Evolutionary conservation across 2,329 filamentous ascomycete species (phyloP).

Genomic region (Ophiocordyceps camponoti-saundersi): DNA sequence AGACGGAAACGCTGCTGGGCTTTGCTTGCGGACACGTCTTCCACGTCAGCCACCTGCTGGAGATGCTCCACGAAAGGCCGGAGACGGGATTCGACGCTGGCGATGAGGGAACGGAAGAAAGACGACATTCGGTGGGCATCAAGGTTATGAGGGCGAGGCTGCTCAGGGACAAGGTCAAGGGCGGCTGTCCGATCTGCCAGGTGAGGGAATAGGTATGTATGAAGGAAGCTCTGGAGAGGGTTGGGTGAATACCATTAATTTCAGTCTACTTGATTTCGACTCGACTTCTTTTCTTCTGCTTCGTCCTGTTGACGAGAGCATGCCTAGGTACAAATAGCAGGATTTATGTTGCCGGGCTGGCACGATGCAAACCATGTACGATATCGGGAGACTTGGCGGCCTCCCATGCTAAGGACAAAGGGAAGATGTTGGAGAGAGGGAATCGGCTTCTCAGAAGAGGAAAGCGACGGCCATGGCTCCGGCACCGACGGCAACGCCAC

Average conservation of each 20-base stretch:
- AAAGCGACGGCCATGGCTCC: slow-evolving; percentile 10
- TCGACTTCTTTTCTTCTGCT: not conserved
- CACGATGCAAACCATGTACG: slow-evolving; percentile 3
- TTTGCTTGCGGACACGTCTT: slow-evolving; percentile 74
- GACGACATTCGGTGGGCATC: slow-evolving; percentile 53
- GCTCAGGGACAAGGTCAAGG: slow-evolving; percentile 50
- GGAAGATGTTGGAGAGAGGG: not conserved
- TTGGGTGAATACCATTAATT: not conserved
- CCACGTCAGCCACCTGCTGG: slow-evolving; percentile 56
- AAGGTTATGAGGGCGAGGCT: slow-evolving; percentile 80
- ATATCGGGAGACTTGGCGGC: not conserved
- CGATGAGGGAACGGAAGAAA: slow-evolving; percentile 19
- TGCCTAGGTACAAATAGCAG: slow-evolving; percentile 2
- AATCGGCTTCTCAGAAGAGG: slow-evolving; percentile 8
- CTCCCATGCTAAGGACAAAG: not conserved
- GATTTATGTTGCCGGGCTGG: not conserved
- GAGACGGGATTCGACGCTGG: slow-evolving; percentile 27
- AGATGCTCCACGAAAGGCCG: slow-evolving; percentile 27
- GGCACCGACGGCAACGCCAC: slow-evolving; percentile 9
- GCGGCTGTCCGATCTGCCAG: slow-evolving; percentile 46
- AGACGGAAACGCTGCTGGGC: slow-evolving; percentile 57
- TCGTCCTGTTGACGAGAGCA: not conserved
- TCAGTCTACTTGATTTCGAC: not conserved
- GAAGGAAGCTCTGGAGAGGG: not conserved
- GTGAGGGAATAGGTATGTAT: slow-evolving; percentile 2